Evolutionary conservation across 768 basidiomycete species (phyloP).

Genomic region (Lentinus tigrinus): DNA sequence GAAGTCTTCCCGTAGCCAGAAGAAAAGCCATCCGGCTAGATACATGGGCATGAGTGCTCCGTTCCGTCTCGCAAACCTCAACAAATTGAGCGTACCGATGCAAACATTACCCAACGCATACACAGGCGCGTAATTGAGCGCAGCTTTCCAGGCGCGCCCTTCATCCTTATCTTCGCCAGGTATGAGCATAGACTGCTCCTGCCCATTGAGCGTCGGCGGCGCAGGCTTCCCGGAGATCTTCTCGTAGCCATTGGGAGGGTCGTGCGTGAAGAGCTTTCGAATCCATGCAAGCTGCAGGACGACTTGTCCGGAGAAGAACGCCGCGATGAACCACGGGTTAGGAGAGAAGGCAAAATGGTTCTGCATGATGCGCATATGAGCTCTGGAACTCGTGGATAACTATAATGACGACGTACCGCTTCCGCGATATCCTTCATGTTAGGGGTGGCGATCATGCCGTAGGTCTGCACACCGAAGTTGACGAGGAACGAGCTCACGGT

Average conservation of each 20-base stretch:
- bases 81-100: conserved; percentile 26
- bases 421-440: conserved; percentile 35
- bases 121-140: conserved; percentile 31
- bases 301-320: conserved; percentile 31
- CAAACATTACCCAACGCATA: conserved; percentile 34
- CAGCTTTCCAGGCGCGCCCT: conserved; percentile 10
- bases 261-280: conserved; percentile 25
- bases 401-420: conserved; percentile 24
- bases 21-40: conserved; percentile 31
- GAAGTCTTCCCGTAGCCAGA: conserved; percentile 31
- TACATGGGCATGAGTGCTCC: neutral
- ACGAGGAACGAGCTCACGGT: conserved; percentile 29
- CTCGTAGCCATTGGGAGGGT: conserved; percentile 12
- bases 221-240: neutral
- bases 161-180: conserved; percentile 4
- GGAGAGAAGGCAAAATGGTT: conserved; percentile 35
- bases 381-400: no score
- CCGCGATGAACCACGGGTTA: conserved; percentile 31
- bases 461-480: conserved; percentile 29
- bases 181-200: neutral
- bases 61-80: neutral
- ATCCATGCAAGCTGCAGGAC: conserved; percentile 30
- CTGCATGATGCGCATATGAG: conserved; percentile 16
- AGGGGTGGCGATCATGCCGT: conserved; percentile 29
- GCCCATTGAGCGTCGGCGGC: neutral